Conservation (phyloP, 768 basidiomycete genomes). For the Tricholoma bakamatsutake region DNA sequence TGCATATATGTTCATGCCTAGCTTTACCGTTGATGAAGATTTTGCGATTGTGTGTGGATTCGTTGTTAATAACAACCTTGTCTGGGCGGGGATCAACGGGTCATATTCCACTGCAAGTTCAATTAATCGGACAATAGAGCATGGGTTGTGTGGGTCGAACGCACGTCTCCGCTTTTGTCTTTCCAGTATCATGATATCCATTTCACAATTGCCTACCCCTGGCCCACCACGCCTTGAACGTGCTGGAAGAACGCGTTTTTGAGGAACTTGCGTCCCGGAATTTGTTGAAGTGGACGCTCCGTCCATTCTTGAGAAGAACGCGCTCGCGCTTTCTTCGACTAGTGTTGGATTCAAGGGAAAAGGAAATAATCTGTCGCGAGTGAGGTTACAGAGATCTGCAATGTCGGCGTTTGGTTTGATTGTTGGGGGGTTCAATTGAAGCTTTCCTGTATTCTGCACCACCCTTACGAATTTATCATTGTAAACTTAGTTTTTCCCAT, state of each 20-base stretch:
- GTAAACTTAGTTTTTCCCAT: neutral
- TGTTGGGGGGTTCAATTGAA: neutral
- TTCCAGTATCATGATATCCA: slow-evolving; percentile 81
- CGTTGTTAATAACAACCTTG: slow-evolving; percentile 70
- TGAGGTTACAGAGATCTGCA: neutral
- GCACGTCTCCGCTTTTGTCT: slow-evolving; percentile 71
- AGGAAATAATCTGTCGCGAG: neutral
- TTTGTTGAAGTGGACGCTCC: slow-evolving; percentile 28
- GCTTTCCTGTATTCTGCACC: neutral
- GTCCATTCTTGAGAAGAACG: slow-evolving; percentile 26
- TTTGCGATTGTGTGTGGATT: slow-evolving; percentile 47
- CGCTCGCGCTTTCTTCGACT: neutral
- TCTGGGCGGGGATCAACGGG: slow-evolving; percentile 60
- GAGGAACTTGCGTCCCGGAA: slow-evolving; percentile 37
- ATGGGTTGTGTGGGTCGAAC: slow-evolving; percentile 20
- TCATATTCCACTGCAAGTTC: slow-evolving; percentile 57
- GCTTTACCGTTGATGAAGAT: slow-evolving; percentile 30
- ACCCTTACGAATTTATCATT: neutral
- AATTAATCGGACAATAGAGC: slow-evolving; percentile 2
- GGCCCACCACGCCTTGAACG: slow-evolving; percentile 77
- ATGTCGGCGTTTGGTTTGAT: neutral
- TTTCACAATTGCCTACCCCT: slow-evolving; percentile 72
- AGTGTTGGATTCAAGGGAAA: neutral
- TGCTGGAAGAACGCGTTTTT: slow-evolving; percentile 78
- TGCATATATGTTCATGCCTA: slow-evolving; percentile 49